Evolutionary conservation across 495 filamentous ascomycete species (phyloP).

Genomic region (Pyrenula massariospora): DNA sequence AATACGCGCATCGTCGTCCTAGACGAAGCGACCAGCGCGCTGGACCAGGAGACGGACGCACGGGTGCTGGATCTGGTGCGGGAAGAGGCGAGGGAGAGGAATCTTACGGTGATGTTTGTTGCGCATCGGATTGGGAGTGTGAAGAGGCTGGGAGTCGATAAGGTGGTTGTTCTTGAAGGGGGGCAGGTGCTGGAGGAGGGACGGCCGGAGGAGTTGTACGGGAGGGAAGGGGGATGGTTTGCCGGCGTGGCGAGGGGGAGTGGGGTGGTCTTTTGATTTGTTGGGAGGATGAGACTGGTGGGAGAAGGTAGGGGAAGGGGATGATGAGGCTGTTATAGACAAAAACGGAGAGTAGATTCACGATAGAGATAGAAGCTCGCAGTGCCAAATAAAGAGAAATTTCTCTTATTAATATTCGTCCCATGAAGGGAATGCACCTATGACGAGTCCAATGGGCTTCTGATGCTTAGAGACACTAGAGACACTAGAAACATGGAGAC

Average conservation of each 20-base stretch:
- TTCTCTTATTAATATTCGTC: no score
- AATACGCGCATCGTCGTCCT: slow-evolving; percentile 35
- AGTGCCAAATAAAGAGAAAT: no score
- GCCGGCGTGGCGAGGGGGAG: neutral
- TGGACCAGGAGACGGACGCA: slow-evolving; percentile 46
- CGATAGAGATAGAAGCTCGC: no score
- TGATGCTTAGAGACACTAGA: no score
- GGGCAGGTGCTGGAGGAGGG: slow-evolving; percentile 28
- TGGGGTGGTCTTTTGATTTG: neutral
- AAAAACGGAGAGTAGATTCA: no score
- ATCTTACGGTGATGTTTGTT: neutral
- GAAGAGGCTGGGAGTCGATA: slow-evolving; percentile 31
- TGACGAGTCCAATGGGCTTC: no score
- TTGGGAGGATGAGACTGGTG: no score
- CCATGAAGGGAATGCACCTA: no score
- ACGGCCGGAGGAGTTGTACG: neutral
- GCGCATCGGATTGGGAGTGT: slow-evolving; percentile 52
- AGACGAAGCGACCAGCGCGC: slow-evolving; percentile 41
- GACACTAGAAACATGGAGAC: no score
- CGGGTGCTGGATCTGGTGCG: slow-evolving; percentile 24
- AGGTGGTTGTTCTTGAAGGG: slow-evolving; percentile 31
- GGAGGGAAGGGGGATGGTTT: neutral
- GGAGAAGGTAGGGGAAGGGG: no score
- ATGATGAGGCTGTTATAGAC: no score
- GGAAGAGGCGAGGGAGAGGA: neutral